Conservation (phyloP, 441 rosid species). For the Isatis lusitanica region DNA sequence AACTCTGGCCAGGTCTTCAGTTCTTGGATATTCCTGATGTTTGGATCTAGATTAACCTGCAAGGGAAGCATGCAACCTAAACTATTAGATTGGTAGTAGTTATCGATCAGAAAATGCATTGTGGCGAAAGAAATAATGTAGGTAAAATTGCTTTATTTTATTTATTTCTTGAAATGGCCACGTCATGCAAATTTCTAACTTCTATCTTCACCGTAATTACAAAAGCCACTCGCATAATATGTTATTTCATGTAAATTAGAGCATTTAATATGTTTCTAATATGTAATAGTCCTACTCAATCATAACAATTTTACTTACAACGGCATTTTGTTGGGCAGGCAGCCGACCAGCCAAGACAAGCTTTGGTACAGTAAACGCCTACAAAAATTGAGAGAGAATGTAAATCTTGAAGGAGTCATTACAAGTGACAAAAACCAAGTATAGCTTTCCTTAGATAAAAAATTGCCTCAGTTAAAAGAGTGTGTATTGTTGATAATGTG, state of each 20-base stretch:
- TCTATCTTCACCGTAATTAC: slow-evolving; percentile 1
- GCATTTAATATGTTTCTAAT: slow-evolving; percentile 8
- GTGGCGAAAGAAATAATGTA: neutral
- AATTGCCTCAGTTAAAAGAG: slow-evolving; percentile 89
- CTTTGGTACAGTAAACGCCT: slow-evolving; percentile 98
- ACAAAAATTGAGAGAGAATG: slow-evolving; percentile 36
- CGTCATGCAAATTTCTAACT: slow-evolving; percentile 7
- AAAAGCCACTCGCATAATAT: slow-evolving; percentile 4
- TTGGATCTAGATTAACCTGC: slow-evolving; percentile 97
- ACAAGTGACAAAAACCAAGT: slow-evolving; percentile 21
- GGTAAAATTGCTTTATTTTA: slow-evolving; percentile 1
- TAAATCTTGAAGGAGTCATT: slow-evolving; percentile 31
- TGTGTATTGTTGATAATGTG: slow-evolving; percentile 89
- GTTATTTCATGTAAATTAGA: neutral
- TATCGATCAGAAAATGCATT: neutral
- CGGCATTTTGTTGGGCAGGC: slow-evolving; percentile 99
- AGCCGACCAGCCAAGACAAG: slow-evolving; percentile 98
- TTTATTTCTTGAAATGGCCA: neutral
- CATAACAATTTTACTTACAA: slow-evolving; percentile 59
- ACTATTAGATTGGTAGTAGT: slow-evolving; percentile 20
- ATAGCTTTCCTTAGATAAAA: slow-evolving; percentile 9
- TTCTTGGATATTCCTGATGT: slow-evolving; percentile 88
- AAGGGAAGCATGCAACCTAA: slow-evolving; percentile 26
- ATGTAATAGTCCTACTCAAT: slow-evolving; percentile 6
- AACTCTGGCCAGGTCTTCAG: slow-evolving; percentile 98